phyloP scores from a whole-genome alignment of 2,329 filamentous ascomycete genomes.

The Fusarium sp. region DNA sequence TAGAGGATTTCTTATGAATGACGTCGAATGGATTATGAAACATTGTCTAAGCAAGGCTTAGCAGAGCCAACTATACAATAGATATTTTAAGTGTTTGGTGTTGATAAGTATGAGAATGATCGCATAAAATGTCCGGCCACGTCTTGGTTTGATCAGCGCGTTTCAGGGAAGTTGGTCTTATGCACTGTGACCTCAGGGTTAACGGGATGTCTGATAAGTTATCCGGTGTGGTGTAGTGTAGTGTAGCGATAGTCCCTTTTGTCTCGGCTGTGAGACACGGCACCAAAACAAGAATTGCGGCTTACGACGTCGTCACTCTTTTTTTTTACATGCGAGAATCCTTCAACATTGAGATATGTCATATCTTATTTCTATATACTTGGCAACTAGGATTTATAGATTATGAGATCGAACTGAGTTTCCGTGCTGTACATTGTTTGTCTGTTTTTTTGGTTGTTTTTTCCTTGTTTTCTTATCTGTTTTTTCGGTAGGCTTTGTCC shows the following conservation, averaged over 20 bases:
- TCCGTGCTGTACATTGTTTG: conserved; percentile 4
- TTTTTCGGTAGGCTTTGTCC: conserved; percentile 14
- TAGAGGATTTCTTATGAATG: background rate
- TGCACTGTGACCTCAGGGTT: background rate
- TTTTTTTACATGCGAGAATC: background rate
- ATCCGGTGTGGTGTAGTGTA: background rate
- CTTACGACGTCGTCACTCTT: conserved; percentile 17
- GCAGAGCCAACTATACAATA: background rate
- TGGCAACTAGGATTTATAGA: background rate
- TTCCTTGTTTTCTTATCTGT: conserved; percentile 3
- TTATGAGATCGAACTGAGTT: conserved; percentile 3
- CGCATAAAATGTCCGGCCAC: background rate
- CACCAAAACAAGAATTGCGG: conserved; percentile 1
- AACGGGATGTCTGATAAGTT: background rate
- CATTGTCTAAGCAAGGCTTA: background rate
- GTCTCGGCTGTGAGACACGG: background rate
- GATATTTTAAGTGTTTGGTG: background rate
- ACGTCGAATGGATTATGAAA: background rate
- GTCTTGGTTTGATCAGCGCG: background rate
- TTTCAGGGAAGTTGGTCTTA: background rate
- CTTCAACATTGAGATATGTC: background rate
- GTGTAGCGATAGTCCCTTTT: background rate
- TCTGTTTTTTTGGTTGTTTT: conserved; percentile 10
- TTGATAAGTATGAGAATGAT: background rate
- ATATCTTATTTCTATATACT: conserved; percentile 1